A percentile compares a stretch with the other conserved stretches of the same genome.
phyloP scores from a whole-genome alignment of 140 eudicot genomes.

The Cichorium intybus region DNA sequence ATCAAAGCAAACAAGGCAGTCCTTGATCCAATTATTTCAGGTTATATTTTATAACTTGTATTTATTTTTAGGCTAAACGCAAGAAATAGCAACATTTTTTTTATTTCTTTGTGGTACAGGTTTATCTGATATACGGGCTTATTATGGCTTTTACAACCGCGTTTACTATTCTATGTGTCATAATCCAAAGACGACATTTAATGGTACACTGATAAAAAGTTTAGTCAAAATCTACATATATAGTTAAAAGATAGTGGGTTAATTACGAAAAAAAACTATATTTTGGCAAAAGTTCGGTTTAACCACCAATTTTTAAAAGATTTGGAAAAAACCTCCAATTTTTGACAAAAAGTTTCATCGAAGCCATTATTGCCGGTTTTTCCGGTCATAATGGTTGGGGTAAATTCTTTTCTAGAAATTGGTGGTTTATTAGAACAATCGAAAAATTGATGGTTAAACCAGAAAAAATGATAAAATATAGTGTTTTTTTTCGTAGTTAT shows the following conservation, averaged over 20 bases:
- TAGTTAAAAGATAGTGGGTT: background rate
- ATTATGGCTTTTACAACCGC: slow-evolving; percentile 52
- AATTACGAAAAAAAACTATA: background rate
- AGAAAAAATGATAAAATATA: too few species aligned
- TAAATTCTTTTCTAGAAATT: too few species aligned
- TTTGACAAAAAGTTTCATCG: too few species aligned
- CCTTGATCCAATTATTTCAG: slow-evolving; percentile 60
- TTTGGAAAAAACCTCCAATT: too few species aligned
- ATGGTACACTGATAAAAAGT: slow-evolving; percentile 56
- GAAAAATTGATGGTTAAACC: too few species aligned
- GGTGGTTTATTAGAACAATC: too few species aligned
- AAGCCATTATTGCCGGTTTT: too few species aligned
- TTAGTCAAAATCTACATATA: background rate
- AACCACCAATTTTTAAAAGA: too few species aligned
- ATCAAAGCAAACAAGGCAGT: slow-evolving; percentile 30
- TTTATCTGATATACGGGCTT: slow-evolving; percentile 81
- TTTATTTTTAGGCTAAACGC: background rate
- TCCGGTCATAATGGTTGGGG: too few species aligned
- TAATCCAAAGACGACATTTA: slow-evolving; percentile 90
- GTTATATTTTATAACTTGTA: slow-evolving; percentile 31
- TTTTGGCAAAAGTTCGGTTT: background rate
- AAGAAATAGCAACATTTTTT: background rate
- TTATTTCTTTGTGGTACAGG: slow-evolving; percentile 41
- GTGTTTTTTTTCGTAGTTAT: too few species aligned
- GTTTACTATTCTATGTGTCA: slow-evolving; percentile 75